Conservation (phyloP, 2,329 filamentous ascomycete genomes). For the Colletotrichum echinochloae region DNA sequence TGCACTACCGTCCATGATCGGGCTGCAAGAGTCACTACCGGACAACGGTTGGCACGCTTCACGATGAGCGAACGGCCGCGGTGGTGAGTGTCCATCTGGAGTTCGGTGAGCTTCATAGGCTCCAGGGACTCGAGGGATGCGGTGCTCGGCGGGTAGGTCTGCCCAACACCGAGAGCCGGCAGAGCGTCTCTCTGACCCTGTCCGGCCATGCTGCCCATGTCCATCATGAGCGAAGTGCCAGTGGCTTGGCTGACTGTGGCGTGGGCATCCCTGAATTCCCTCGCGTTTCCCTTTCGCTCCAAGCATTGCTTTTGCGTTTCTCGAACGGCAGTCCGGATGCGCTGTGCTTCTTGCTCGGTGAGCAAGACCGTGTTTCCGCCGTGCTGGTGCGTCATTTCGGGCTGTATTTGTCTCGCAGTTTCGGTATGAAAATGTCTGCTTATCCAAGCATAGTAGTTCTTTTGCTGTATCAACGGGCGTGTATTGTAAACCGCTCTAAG, state of each 20-base stretch:
- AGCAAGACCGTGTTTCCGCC: constrained; percentile 48
- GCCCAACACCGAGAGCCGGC: constrained; percentile 46
- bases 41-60: constrained; percentile 44
- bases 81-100: constrained; percentile 49
- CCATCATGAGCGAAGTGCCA: constrained; percentile 48
- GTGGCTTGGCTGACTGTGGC: constrained; percentile 32
- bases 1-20: constrained; percentile 51
- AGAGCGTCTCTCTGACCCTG: constrained; percentile 44
- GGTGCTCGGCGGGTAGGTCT: constrained; percentile 45
- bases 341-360: constrained; percentile 47
- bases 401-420: background rate
- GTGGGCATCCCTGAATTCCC: constrained; percentile 22
- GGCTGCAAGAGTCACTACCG: constrained; percentile 43
- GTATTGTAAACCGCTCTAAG: background rate
- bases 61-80: constrained; percentile 45
- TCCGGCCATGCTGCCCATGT: constrained; percentile 46
- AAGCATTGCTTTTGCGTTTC: constrained; percentile 43
- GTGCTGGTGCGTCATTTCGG: constrained; percentile 15
- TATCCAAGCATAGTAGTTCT: too few relatives aligned
- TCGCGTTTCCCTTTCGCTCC: constrained; percentile 40
- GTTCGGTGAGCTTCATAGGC: constrained; percentile 44
- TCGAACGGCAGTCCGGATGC: constrained; percentile 45
- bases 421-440: background rate
- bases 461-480: background rate
- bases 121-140: constrained; percentile 41